Base-by-base conservation (phyloP, 2,329 filamentous ascomycete genomes). In the Penicillium sp. region DNA sequence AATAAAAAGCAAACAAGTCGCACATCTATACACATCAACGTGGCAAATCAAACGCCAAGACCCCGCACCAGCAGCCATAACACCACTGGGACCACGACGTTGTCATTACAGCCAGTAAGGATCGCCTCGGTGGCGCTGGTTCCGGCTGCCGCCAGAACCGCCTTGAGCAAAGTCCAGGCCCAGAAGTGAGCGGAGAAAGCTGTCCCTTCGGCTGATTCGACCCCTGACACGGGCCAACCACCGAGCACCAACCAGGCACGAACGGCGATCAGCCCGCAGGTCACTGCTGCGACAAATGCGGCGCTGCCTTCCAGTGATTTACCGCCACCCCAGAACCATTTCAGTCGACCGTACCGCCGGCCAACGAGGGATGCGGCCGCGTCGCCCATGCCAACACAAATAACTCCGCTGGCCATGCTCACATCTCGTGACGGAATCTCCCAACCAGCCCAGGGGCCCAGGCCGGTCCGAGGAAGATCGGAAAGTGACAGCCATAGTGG, bases 251-350 rank as follows among this genome's bases (percentile, higher is more conserved):
- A 73, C 89, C 90, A 97, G 15, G 74, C 63, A 59, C 83, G 85
- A 3, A 84, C 85, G 5, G 78, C 72, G 38, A 84, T 69, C 40
- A 97, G 75, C 0, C 91, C 93, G 4, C 78, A 56, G 45, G 84
- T 85, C 4, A 97, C 93, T 3, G 88, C 90, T 4, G 74, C 69
- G 1, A 84, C 85, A 69, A 98, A 97, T 0, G 93, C 93, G 6
- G 84, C 56, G 48, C 77, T 82, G 13, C 93, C 93, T 69, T 98
- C 91, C 1, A 98, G 76, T 55, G 88, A 95, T 76, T 98, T 98
- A 13, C 90, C 91, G 4, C 93, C 93, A 13, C 88, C 87, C 93
- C 93, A 98, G 22, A 90, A 78, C 93, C 93, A 98, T 73, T 96
- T 97, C 31, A 81, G 78, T 26, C 83, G 82, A 3, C 93, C 93